Percentiles rank a stretch among this genome's conserved stretches.
phyloP scores from a whole-genome alignment of 1,139 yeast species.

The Diutina ranongensis region DNA sequence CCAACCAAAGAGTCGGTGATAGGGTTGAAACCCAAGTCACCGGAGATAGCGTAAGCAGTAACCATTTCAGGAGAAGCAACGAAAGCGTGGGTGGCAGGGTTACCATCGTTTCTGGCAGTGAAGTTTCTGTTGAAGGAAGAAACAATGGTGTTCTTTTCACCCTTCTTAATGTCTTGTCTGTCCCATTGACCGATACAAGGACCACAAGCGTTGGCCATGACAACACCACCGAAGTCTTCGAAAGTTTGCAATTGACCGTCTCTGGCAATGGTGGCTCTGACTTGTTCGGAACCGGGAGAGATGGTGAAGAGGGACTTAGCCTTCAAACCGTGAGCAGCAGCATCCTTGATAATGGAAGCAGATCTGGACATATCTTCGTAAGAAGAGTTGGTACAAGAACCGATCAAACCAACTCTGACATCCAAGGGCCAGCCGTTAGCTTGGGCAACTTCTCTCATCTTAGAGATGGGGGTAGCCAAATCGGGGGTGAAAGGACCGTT shows the following conservation, averaged over 20 bases:
- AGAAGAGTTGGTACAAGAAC: conserved; percentile 98
- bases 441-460: conserved; percentile 80
- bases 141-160: conserved; percentile 96
- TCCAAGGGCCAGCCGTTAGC: conserved; percentile 91
- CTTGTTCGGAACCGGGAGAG: conserved; percentile 99
- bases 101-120: conserved; percentile 98
- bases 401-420: conserved; percentile 92
- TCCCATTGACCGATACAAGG: conserved; percentile 99
- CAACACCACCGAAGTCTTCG: conserved; percentile 88
- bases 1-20: conserved; percentile 89
- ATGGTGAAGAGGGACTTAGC: conserved; percentile 86
- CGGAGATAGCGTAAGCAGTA: conserved; percentile 92
- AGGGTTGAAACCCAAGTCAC: conserved; percentile 98
- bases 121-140: conserved; percentile 99
- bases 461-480: conserved; percentile 93
- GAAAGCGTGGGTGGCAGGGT: conserved; percentile 96
- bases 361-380: conserved; percentile 98
- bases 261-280: conserved; percentile 96
- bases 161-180: conserved; percentile 93
- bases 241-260: conserved; percentile 90
- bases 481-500: conserved; percentile 99
- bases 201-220: conserved; percentile 98
- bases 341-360: conserved; percentile 87
- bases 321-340: conserved; percentile 81
- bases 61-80: conserved; percentile 98